phyloP scores from a whole-genome alignment of 2,329 filamentous ascomycete species.

The Arthrobotrys musiformis region DNA sequence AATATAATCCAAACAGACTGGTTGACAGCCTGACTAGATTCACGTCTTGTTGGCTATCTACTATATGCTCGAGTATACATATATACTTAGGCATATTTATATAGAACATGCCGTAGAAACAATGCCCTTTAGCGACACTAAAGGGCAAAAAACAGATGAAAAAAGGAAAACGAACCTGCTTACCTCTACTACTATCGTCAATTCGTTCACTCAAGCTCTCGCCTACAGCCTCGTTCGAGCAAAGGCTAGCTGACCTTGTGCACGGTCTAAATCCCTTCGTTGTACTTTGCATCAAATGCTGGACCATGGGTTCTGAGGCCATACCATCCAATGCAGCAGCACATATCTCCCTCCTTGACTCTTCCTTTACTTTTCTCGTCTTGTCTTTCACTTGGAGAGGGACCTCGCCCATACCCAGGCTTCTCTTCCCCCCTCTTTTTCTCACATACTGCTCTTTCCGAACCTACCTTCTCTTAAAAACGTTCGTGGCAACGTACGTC shows the following conservation, averaged over 20 bases:
- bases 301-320: conserved; percentile 1
- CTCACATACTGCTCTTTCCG: background rate
- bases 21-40: background rate
- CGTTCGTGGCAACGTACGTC: too few species aligned
- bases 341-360: background rate
- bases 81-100: too few species aligned
- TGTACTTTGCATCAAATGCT: background rate
- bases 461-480: conserved; percentile 4
- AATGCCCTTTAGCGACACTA: too few species aligned
- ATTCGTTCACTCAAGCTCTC: too few species aligned
- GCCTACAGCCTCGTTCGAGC: background rate
- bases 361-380: conserved; percentile 2
- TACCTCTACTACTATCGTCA: too few species aligned
- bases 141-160: too few species aligned
- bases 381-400: background rate
- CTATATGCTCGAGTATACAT: too few species aligned
- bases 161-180: too few species aligned
- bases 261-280: background rate
- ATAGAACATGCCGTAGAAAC: too few species aligned
- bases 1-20: background rate
- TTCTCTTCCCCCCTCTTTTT: background rate
- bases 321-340: conserved; percentile 14
- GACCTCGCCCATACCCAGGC: conserved; percentile 16
- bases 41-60: background rate
- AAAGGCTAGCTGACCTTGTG: too few species aligned